These are phyloP conservation scores for Sphagnurus paluster DNA, from an alignment of 1,284 basidiomycete species.

Conservation along the genomic window DNA sequence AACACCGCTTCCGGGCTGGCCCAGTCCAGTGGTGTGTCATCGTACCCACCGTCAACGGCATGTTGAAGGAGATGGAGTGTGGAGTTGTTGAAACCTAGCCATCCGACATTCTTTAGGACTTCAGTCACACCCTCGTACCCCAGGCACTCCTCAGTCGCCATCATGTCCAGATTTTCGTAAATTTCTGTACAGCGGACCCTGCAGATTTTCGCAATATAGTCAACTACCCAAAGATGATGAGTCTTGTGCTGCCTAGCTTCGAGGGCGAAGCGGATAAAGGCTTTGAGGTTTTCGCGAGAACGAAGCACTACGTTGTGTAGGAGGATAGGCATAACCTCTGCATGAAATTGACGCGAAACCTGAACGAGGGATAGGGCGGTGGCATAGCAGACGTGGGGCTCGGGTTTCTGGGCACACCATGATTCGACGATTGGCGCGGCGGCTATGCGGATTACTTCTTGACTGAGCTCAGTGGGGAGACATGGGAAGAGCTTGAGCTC, in stretches of 20 bases:
- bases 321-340: constrained; percentile 34
- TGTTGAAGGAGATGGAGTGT: constrained; percentile 34
- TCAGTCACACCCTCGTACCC: constrained; percentile 29
- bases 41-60: constrained; percentile 19
- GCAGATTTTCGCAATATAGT: too few relatives aligned
- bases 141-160: constrained; percentile 18
- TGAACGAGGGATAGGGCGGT: constrained; percentile 30
- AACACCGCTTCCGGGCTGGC: constrained; percentile 30
- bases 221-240: too few relatives aligned
- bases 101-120: constrained; percentile 27
- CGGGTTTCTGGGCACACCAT: background rate
- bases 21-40: constrained; percentile 22
- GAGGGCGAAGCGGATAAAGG: constrained; percentile 31
- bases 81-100: constrained; percentile 28
- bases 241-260: constrained; percentile 23
- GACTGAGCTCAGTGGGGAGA: constrained; percentile 35
- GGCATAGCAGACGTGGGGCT: constrained; percentile 24
- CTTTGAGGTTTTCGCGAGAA: constrained; percentile 22
- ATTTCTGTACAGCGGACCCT: constrained; percentile 32
- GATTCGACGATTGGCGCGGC: constrained; percentile 18
- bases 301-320: constrained; percentile 37
- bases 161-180: constrained; percentile 24
- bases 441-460: constrained; percentile 33
- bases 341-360: constrained; percentile 34
- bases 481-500: constrained; percentile 14